Conservation (phyloP, 345 rosid species). For the Syzygium aromaticum region DNA sequence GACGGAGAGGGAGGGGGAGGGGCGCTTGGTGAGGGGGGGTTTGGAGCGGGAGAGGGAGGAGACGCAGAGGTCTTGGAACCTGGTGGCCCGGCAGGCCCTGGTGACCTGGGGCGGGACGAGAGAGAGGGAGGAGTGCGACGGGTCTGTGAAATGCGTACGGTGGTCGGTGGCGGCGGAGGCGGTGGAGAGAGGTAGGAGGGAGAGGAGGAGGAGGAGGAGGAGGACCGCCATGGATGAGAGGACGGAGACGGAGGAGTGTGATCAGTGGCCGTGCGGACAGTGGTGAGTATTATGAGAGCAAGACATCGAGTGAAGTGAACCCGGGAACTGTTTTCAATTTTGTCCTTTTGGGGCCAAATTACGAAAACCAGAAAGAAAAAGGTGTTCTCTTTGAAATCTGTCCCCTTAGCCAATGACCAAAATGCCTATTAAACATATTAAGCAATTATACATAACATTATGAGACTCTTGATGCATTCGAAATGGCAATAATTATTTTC, state of each 20-base stretch:
- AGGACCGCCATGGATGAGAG: background rate
- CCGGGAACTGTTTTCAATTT: background rate
- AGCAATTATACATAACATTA: background rate
- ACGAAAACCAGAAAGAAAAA: background rate
- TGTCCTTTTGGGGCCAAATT: background rate
- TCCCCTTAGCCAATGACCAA: background rate
- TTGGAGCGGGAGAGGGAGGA: conserved; percentile 13
- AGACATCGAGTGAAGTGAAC: background rate
- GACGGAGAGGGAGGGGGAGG: conserved; percentile 40
- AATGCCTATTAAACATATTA: background rate
- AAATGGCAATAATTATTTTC: background rate
- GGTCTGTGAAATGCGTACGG: background rate
- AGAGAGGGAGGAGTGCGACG: background rate
- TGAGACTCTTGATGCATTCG: background rate
- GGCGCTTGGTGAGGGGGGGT: background rate
- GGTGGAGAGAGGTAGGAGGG: background rate
- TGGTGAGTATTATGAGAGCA: background rate
- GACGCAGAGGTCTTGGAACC: conserved; percentile 23
- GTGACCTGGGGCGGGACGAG: conserved; percentile 4
- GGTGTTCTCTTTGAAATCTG: background rate
- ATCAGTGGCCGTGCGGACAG: background rate
- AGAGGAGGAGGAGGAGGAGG: conserved; percentile 1
- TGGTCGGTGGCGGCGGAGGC: background rate
- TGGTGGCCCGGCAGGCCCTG: conserved; percentile 33
- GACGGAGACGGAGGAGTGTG: background rate